These are phyloP conservation scores for Mucor saturninus DNA, from an alignment of 371 early-diverging fungal genomes.

Conservation along the genomic window DNA sequence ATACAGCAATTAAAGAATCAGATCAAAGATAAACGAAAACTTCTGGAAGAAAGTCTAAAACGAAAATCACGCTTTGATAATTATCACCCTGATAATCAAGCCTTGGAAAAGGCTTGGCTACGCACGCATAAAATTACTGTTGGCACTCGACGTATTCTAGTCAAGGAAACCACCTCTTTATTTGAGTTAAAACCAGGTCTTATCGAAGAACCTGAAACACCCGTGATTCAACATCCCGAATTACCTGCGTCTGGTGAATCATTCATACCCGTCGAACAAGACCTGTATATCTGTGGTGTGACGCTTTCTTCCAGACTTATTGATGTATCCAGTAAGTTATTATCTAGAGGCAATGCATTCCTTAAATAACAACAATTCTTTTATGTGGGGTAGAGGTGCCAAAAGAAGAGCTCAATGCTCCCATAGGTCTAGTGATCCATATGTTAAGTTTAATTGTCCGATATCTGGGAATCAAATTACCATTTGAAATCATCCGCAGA, in stretches of 20 bases:
- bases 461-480: constrained; percentile 79
- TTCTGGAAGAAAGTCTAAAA: constrained; percentile 9
- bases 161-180: constrained; percentile 59
- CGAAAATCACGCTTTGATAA: background rate
- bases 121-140: constrained; percentile 42
- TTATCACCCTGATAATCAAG: background rate
- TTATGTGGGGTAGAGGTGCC: constrained; percentile 22
- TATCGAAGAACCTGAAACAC: constrained; percentile 23
- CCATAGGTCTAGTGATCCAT: constrained; percentile 79
- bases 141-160: constrained; percentile 53
- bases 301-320: constrained; percentile 44
- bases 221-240: background rate
- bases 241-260: constrained; percentile 13
- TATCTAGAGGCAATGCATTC: background rate
- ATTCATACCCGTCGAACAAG: constrained; percentile 31
- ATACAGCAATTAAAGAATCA: constrained; percentile 10
- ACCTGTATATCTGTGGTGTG: constrained; percentile 63
- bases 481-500: constrained; percentile 65
- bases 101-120: constrained; percentile 35
- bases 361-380: background rate
- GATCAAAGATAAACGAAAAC: constrained; percentile 22
- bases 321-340: constrained; percentile 50
- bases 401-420: constrained; percentile 83
- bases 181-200: constrained; percentile 59
- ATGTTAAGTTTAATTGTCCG: constrained; percentile 77